Conservation (phyloP, 768 basidiomycete genomes). For the Lactifluus piperatus region DNA sequence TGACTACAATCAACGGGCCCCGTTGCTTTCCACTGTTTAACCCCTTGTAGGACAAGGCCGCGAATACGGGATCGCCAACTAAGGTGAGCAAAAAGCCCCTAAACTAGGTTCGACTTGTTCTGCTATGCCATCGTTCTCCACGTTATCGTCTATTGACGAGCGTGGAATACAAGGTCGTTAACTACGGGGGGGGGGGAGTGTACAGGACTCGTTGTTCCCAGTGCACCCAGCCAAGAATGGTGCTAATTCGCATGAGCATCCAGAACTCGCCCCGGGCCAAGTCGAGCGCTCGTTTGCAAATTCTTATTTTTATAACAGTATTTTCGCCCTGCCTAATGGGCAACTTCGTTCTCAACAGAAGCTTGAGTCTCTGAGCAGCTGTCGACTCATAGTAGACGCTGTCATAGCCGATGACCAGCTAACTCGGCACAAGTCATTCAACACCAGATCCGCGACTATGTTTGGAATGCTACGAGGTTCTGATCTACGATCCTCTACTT, state of each 20-base stretch:
- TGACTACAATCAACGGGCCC: neutral
- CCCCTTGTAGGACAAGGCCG: neutral
- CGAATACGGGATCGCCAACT: neutral
- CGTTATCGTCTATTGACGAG: neutral
- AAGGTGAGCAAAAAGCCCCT: neutral
- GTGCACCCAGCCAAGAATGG: neutral
- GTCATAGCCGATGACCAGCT: neutral
- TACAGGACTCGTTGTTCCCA: slow-evolving; percentile 1
- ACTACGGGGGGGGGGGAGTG: neutral
- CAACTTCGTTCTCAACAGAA: slow-evolving; percentile 1
- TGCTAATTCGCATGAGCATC: neutral
- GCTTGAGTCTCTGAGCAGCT: neutral
- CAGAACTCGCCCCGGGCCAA: slow-evolving; percentile 1
- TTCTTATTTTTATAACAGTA: neutral
- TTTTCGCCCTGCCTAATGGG: neutral
- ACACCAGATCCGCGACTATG: neutral
- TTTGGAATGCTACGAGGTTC: slow-evolving; percentile 2
- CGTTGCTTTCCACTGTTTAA: neutral
- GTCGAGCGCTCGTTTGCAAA: neutral
- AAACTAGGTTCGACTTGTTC: neutral
- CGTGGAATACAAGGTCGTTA: neutral
- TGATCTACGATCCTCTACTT: neutral
- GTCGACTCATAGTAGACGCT: neutral
- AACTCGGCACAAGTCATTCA: neutral
- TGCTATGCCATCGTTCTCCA: neutral